A percentile compares a stretch with the other conserved stretches of the same genome.
These are phyloP conservation scores for Endogone sp. DNA, from an alignment of 192 early-diverging fungal genomes.

Conservation along the genomic window DNA sequence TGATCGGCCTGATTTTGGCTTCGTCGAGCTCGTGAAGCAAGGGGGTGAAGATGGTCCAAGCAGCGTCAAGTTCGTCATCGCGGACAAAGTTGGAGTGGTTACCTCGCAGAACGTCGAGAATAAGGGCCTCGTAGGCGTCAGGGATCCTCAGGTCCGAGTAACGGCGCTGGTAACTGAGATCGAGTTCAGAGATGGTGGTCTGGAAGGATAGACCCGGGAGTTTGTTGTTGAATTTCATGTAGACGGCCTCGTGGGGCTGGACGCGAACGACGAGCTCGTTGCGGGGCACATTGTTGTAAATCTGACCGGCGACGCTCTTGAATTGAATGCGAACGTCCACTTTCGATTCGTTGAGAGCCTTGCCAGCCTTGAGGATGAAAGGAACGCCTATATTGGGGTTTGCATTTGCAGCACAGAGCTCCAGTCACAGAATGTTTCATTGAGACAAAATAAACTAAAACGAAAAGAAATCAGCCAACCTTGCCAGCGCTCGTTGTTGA, in stretches of 20 bases:
- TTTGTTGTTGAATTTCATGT: slow-evolving; percentile 97
- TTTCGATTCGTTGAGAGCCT: slow-evolving; percentile 91
- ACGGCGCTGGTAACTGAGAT: slow-evolving; percentile 87
- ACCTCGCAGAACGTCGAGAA: slow-evolving; percentile 86
- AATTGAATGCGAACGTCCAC: slow-evolving; percentile 96
- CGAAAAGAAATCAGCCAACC: slow-evolving; percentile 88
- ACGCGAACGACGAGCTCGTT: slow-evolving; percentile 97
- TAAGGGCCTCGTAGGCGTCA: slow-evolving; percentile 94
- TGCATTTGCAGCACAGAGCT: background rate
- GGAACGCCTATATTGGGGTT: slow-evolving; percentile 49
- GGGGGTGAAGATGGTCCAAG: slow-evolving; percentile 98
- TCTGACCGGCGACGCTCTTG: slow-evolving; percentile 80
- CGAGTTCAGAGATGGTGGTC: slow-evolving; percentile 86
- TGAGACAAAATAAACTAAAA: slow-evolving; percentile 90
- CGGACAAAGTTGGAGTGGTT: slow-evolving; percentile 97
- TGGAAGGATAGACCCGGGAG: slow-evolving; percentile 83
- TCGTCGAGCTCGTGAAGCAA: slow-evolving; percentile 85
- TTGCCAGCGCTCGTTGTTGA: slow-evolving; percentile 96
- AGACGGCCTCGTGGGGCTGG: slow-evolving; percentile 92
- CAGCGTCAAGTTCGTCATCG: slow-evolving; percentile 88
- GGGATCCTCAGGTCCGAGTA: slow-evolving; percentile 89
- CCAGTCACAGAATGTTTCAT: slow-evolving; percentile 75
- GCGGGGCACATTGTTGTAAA: slow-evolving; percentile 74
- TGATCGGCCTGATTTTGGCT: slow-evolving; percentile 27
- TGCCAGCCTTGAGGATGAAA: slow-evolving; percentile 85